phyloP scores from a whole-genome alignment of 305 asterid species.

The Euphrasia arctica region DNA sequence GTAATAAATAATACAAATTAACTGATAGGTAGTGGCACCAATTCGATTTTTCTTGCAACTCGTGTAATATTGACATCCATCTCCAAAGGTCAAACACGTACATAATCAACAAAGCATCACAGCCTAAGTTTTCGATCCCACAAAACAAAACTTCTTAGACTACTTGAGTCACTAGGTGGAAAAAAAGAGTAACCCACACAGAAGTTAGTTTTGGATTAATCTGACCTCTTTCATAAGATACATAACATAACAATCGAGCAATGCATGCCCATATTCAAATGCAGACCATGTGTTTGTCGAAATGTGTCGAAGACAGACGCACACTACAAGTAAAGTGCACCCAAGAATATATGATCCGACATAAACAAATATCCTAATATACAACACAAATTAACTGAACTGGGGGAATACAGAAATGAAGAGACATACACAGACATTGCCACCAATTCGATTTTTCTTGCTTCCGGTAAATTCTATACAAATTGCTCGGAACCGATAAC shows the following conservation, averaged over 20 bases:
- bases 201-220: too few species aligned
- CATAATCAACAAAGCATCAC: neutral
- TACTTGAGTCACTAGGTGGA: too few species aligned
- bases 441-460: too few species aligned
- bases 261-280: slow-evolving; percentile 1
- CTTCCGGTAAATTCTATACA: neutral
- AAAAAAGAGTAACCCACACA: too few species aligned
- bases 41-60: too few species aligned
- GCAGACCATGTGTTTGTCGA: slow-evolving; percentile 32
- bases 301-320: slow-evolving; percentile 19
- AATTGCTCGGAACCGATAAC: neutral
- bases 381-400: slow-evolving; percentile 4
- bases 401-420: slow-evolving; percentile 6
- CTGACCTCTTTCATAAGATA: too few species aligned
- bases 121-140: neutral
- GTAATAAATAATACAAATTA: too few species aligned
- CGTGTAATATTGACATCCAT: neutral
- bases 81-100: neutral
- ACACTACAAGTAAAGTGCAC: neutral
- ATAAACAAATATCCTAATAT: neutral
- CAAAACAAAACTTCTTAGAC: too few species aligned
- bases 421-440: neutral
- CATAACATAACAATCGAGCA: too few species aligned
- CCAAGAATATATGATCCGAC: slow-evolving; percentile 6
- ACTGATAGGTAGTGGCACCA: too few species aligned